These are phyloP conservation scores for Talaromyces sp. DNA, from an alignment of 2,329 filamentous ascomycete genomes.

Conservation along the genomic window DNA sequence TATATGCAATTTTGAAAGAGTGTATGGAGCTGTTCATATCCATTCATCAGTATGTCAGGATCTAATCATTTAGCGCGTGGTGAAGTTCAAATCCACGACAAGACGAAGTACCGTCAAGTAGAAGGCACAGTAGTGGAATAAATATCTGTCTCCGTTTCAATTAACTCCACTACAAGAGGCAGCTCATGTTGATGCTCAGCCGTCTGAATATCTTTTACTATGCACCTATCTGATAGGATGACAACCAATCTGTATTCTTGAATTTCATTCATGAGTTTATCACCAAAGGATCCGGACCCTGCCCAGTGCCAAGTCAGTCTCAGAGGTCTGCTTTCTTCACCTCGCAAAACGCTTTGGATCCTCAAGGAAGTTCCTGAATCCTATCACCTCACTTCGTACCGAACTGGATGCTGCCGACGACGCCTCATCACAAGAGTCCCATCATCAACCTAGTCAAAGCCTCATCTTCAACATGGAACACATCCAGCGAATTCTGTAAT, in stretches of 20 bases:
- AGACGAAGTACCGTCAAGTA: neutral
- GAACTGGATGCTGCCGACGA: neutral
- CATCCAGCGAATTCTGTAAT: slow-evolving; percentile 24
- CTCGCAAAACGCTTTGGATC: too few relatives aligned
- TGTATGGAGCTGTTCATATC: neutral
- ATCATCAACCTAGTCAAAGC: slow-evolving; percentile 37
- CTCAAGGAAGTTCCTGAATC: too few relatives aligned
- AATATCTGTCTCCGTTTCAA: neutral
- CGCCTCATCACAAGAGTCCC: slow-evolving; percentile 28
- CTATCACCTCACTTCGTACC: neutral
- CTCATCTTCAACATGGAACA: slow-evolving; percentile 38
- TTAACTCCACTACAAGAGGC: neutral
- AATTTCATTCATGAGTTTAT: too few relatives aligned
- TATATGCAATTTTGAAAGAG: neutral
- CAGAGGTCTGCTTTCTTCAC: too few relatives aligned
- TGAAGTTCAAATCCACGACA: neutral
- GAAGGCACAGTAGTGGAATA: neutral
- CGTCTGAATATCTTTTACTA: neutral
- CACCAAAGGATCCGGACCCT: too few relatives aligned
- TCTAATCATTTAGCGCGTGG: neutral
- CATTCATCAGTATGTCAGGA: neutral
- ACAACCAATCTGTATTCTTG: too few relatives aligned
- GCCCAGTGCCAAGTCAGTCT: too few relatives aligned
- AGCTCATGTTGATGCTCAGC: neutral
- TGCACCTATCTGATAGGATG: too few relatives aligned